Conservation (phyloP, 2,329 filamentous ascomycete genomes). For the Dactylella cylindrospora region DNA sequence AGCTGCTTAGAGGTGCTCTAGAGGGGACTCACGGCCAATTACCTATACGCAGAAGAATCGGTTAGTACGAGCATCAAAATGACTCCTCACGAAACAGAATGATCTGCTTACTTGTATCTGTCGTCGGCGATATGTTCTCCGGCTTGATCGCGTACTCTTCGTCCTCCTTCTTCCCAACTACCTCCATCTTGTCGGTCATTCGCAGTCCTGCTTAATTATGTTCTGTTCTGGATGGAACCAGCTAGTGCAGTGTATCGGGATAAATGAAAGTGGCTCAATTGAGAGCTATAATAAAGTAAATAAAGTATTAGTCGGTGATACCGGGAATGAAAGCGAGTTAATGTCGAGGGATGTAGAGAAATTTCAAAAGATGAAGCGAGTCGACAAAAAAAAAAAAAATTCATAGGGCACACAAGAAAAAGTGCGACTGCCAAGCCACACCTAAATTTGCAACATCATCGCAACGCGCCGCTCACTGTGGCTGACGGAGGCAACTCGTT, state of each 20-base stretch:
- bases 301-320: conserved; percentile 2
- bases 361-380: conserved; percentile 19
- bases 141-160: conserved; percentile 90
- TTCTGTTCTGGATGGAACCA: neutral
- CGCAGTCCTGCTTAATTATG: conserved; percentile 7
- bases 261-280: conserved; percentile 12
- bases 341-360: neutral
- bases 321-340: neutral
- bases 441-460: conserved; percentile 16
- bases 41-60: conserved; percentile 3
- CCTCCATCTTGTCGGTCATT: conserved; percentile 55
- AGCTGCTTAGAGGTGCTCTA: conserved; percentile 11
- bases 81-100: neutral
- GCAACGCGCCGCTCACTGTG: conserved; percentile 14
- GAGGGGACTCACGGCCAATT: conserved; percentile 63
- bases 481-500: no score
- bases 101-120: conserved; percentile 71
- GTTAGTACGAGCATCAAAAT: conserved; percentile 10
- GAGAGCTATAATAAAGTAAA: no score
- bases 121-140: conserved; percentile 71
- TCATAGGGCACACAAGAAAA: neutral
- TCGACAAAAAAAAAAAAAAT: conserved; percentile 28
- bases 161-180: conserved; percentile 58
- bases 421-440: no score
- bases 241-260: neutral